phyloP scores from a whole-genome alignment of 257 asterid genomes.

The Gentiana macrophylla region DNA sequence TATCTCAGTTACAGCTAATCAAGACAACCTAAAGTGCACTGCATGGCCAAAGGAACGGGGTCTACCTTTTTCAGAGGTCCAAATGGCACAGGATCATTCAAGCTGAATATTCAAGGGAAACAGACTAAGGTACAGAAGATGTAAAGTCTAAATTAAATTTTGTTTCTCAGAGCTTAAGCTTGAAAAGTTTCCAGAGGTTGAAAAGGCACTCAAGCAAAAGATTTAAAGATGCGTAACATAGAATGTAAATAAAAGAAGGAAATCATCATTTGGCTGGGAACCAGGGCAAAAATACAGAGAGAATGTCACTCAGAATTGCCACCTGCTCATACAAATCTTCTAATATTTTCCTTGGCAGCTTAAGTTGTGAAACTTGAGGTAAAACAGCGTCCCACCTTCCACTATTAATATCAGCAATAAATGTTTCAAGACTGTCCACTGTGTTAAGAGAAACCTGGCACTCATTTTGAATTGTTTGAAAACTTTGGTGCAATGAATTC shows the following conservation, averaged over 20 bases:
- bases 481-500: constrained; percentile 83
- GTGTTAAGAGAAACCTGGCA: constrained; percentile 96
- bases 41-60: too few relatives aligned
- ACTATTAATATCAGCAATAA: constrained; percentile 78
- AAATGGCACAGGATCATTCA: too few relatives aligned
- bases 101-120: too few relatives aligned
- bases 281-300: too few relatives aligned
- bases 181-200: neutral
- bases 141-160: too few relatives aligned
- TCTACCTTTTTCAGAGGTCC: too few relatives aligned
- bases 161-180: neutral
- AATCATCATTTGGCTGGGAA: neutral
- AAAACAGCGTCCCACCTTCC: constrained; percentile 99
- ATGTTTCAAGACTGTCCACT: constrained; percentile 87
- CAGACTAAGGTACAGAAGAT: too few relatives aligned
- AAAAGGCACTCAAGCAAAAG: constrained; percentile 1
- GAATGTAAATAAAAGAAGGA: neutral
- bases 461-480: constrained; percentile 81
- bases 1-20: too few relatives aligned
- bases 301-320: constrained; percentile 3
- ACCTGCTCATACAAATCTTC: constrained; percentile 99
- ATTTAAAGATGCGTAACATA: neutral
- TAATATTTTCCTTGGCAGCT: constrained; percentile 80
- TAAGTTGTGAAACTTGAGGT: constrained; percentile 91
- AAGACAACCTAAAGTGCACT: too few relatives aligned